A percentile compares a stretch with the other conserved stretches of the same genome.
Evolutionary conservation across 225 moss, liverwort and hornwort genomes (phyloP).

Genomic region (Straminergon stramineum): DNA sequence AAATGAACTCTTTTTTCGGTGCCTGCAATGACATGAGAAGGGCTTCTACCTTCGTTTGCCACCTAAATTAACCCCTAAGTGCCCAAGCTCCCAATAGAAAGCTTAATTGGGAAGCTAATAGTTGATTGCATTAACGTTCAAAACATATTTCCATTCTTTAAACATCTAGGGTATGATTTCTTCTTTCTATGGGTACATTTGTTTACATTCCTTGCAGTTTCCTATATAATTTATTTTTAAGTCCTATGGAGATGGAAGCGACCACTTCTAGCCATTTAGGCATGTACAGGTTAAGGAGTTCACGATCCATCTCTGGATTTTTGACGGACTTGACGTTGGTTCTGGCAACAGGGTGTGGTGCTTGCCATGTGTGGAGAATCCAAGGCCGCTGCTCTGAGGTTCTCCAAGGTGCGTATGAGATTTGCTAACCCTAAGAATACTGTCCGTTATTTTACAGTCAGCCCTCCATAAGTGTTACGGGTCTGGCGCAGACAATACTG

Average conservation of each 20-base stretch:
- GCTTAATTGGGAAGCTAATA: neutral
- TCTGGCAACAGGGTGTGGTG: constrained; percentile 62
- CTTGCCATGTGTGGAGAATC: constrained; percentile 84
- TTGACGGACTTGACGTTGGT: neutral
- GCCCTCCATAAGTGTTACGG: neutral
- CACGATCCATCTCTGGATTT: neutral
- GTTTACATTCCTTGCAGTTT: neutral
- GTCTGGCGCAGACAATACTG: neutral
- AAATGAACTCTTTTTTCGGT: neutral
- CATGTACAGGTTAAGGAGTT: neutral
- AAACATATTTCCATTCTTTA: neutral
- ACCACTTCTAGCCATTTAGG: neutral
- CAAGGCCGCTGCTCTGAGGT: constrained; percentile 51
- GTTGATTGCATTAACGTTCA: neutral
- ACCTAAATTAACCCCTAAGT: neutral
- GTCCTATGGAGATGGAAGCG: neutral
- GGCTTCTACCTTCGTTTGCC: neutral
- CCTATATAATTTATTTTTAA: neutral
- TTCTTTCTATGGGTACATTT: neutral
- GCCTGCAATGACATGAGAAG: neutral
- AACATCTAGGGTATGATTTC: neutral
- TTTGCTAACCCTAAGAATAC: neutral
- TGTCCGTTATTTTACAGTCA: neutral
- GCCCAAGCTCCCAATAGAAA: neutral
- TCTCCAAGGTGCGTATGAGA: constrained; percentile 52